Evolutionary conservation across 768 basidiomycete genomes (phyloP), one percentile per base, ranked within the genome.

Genomic region (Leucocoprinus leucothites): DNA sequence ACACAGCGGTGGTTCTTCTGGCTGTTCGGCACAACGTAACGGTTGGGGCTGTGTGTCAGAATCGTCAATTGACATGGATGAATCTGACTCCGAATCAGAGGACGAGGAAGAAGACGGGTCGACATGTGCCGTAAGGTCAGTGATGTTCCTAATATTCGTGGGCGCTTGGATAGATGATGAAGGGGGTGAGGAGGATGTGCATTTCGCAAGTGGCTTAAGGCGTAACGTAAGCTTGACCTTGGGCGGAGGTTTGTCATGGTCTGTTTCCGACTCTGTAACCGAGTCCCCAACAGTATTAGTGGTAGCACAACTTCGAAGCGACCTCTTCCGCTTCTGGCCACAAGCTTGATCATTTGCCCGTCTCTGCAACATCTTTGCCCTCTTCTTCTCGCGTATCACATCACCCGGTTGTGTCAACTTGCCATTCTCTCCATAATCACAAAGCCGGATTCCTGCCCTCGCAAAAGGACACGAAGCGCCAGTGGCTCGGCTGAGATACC

Each of bases 391-490:
- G 34, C 63, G 63, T 28, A 57, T 52, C 58, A 52, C 56, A 50
- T 48, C 58, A 64, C 71, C 40, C 62, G 45, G 3, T 9, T 36
- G 9, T 11, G 35, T 25, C 8, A 53, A 21, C 61, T 69, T 80
- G 31, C 79, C 78, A 55, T 75, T 72, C 64, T 83, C 80, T 18
- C 72, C 74, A 65, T 87, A 88, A 43, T 89, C 82, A 65, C 80
- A 86, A 2, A 89, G 77, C 35, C 82, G 76, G 48, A 91, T 86
- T n/a, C 87, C 87, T 1, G 80, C 85, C 56, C 82, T 76, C 4
- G 85, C 72, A 65, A 91, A 91, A 3, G 89, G 89, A 68, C 89
- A 91, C 0, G 85, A 82, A 5, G 84, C 79, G 48, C 89, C 89
- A 8, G 87, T 82, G 16, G 86, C 86, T 60, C 82, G 80, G 65